Percentiles rank a stretch among this genome's conserved stretches.
phyloP scores from a whole-genome alignment of 352 stramenopile species.

The Globisporangium camurandrum region DNA sequence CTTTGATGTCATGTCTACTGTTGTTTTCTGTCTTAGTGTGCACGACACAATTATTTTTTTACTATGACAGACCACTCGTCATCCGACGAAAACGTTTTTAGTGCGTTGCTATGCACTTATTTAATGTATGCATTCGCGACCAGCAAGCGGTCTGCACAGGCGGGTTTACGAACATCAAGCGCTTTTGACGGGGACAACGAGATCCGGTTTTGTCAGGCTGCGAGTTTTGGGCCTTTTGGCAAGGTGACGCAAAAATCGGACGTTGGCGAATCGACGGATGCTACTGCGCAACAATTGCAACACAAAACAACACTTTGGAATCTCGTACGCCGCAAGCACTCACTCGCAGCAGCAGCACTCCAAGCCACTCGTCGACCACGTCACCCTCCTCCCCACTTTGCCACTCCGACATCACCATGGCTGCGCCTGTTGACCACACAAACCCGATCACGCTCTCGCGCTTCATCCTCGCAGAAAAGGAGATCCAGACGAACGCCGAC shows the following conservation, averaged over 20 bases:
- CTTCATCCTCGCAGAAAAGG: conserved; percentile 92
- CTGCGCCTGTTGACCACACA: conserved; percentile 53
- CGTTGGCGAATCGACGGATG: too few relatives aligned
- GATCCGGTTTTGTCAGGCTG: too few relatives aligned
- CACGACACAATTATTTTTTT: background rate
- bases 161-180: too few relatives aligned
- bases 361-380: too few relatives aligned
- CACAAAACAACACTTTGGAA: conserved; percentile 9
- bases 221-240: too few relatives aligned
- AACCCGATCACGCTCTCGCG: conserved; percentile 91
- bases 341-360: conserved; percentile 3
- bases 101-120: background rate
- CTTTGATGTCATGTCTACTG: too few relatives aligned
- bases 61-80: background rate
- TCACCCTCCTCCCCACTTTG: too few relatives aligned
- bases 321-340: conserved; percentile 17
- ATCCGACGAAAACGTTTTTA: background rate
- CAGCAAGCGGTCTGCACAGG: too few relatives aligned
- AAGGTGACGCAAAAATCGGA: too few relatives aligned
- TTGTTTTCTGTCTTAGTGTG: too few relatives aligned
- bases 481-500: conserved; percentile 89
- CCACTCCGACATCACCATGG: conserved; percentile 20
- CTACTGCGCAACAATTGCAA: background rate
- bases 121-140: background rate
- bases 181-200: too few relatives aligned